phyloP scores from a whole-genome alignment of 2,329 filamentous ascomycete genomes.

The Dryadomyces quercivorus region DNA sequence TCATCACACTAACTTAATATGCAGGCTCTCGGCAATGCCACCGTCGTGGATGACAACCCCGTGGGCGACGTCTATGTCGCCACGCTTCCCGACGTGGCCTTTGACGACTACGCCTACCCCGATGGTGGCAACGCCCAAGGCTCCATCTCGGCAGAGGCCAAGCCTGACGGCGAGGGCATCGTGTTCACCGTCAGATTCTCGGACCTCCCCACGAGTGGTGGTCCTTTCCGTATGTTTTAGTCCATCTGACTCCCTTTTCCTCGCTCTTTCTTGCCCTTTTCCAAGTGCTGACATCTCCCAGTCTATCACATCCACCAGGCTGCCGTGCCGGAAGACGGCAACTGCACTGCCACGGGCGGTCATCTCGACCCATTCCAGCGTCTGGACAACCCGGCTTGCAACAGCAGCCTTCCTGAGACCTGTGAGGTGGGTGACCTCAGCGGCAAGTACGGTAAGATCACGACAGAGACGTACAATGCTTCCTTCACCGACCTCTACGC shows the following conservation, averaged over 20 bases:
- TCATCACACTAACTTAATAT: neutral
- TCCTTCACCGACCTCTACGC: conserved; percentile 45
- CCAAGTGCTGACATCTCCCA: conserved; percentile 18
- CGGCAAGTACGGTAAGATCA: conserved; percentile 59
- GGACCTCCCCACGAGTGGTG: conserved; percentile 19
- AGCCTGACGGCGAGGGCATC: conserved; percentile 18
- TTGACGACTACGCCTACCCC: conserved; percentile 34
- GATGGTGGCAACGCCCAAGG: conserved; percentile 38
- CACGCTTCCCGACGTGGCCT: conserved; percentile 37
- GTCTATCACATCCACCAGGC: conserved; percentile 62
- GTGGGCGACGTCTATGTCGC: conserved; percentile 40
- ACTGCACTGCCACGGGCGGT: conserved; percentile 55
- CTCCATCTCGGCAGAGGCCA: conserved; percentile 16
- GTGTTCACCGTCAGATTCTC: conserved; percentile 19
- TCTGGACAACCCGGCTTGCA: conserved; percentile 49
- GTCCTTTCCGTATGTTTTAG: conserved; percentile 22
- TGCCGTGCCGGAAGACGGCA: conserved; percentile 52
- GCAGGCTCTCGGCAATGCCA: conserved; percentile 11
- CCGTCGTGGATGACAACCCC: conserved; percentile 40
- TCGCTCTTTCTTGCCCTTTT: neutral
- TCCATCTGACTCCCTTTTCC: conserved; percentile 22
- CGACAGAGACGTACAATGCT: conserved; percentile 32
- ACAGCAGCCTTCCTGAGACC: conserved; percentile 40
- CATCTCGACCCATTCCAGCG: conserved; percentile 63
- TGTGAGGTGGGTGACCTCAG: conserved; percentile 69